These are phyloP conservation scores for Paramecium sexaurelia DNA, from an alignment of 73 alveolate genomes.

Conservation along the genomic window DNA sequence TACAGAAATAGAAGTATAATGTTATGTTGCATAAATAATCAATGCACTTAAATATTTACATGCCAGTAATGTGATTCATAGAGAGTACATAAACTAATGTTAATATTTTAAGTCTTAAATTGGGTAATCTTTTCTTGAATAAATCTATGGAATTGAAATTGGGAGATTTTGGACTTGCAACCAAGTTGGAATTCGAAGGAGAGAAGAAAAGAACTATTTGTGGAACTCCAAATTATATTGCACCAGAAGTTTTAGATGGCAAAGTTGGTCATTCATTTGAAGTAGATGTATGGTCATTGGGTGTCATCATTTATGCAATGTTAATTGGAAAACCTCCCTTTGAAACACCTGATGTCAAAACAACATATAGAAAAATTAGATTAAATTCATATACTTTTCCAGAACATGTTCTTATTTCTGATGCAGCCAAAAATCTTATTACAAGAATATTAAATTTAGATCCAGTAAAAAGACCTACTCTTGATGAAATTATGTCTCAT, in stretches of 20 bases:
- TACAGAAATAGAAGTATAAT: slow-evolving; percentile 95
- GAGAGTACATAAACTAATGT: slow-evolving; percentile 73
- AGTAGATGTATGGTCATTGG: slow-evolving; percentile 89
- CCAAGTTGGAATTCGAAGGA: slow-evolving; percentile 94
- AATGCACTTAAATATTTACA: slow-evolving; percentile 84
- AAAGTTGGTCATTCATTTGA: slow-evolving; percentile 81
- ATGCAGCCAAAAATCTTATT: slow-evolving; percentile 90
- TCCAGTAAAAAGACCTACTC: slow-evolving; percentile 77
- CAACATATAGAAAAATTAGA: slow-evolving; percentile 92
- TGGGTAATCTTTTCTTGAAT: slow-evolving; percentile 87
- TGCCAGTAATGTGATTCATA: slow-evolving; percentile 78
- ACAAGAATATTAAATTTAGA: slow-evolving; percentile 84
- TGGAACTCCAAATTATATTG: slow-evolving; percentile 95
- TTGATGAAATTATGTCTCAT: slow-evolving; percentile 71
- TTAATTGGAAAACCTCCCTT: slow-evolving; percentile 85
- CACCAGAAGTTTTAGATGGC: slow-evolving; percentile 90
- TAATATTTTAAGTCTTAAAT: slow-evolving; percentile 72
- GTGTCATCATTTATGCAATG: slow-evolving; percentile 82
- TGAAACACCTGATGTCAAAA: slow-evolving; percentile 92
- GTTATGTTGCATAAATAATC: slow-evolving; percentile 87
- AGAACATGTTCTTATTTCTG: slow-evolving; percentile 89
- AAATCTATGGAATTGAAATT: slow-evolving; percentile 82
- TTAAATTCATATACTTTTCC: slow-evolving; percentile 90
- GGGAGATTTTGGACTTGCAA: slow-evolving; percentile 97
- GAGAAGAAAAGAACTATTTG: slow-evolving; percentile 92